A percentile compares a stretch with the other conserved stretches of the same genome.
Conservation (phyloP, 495 filamentous ascomycete species). For the Lasiosphaeris hirsuta region DNA sequence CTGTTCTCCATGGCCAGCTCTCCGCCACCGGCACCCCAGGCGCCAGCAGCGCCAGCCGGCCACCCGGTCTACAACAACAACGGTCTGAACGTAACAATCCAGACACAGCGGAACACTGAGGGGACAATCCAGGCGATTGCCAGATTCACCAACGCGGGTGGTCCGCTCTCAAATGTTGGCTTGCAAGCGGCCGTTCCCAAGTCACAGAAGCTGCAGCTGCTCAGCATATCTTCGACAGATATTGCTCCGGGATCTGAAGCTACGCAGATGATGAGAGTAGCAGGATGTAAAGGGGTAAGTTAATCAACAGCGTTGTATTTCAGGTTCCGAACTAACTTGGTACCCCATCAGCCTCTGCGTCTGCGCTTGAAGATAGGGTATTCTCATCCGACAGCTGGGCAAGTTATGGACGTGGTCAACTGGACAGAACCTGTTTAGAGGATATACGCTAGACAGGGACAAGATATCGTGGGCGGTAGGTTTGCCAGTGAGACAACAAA, state of each 20-base stretch:
- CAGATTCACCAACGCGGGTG: conserved; percentile 63
- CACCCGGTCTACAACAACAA: conserved; percentile 83
- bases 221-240: conserved; percentile 77
- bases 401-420: conserved; percentile 88
- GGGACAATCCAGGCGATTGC: conserved; percentile 72
- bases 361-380: conserved; percentile 84
- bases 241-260: conserved; percentile 76
- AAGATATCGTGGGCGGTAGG: neutral
- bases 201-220: conserved; percentile 85
- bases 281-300: conserved; percentile 81
- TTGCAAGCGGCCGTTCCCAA: conserved; percentile 95
- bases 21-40: conserved; percentile 41
- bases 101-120: conserved; percentile 73
- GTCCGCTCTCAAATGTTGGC: conserved; percentile 64
- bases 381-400: conserved; percentile 60
- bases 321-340: conserved; percentile 25
- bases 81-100: conserved; percentile 72
- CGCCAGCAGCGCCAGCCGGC: conserved; percentile 41
- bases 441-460: neutral
- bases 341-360: conserved; percentile 53
- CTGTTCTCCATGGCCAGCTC: conserved; percentile 42
- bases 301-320: conserved; percentile 20
- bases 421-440: conserved; percentile 74
- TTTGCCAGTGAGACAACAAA: neutral
- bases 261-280: conserved; percentile 81